phyloP scores from a whole-genome alignment of 495 filamentous ascomycete genomes.

The Penicillium silybi region DNA sequence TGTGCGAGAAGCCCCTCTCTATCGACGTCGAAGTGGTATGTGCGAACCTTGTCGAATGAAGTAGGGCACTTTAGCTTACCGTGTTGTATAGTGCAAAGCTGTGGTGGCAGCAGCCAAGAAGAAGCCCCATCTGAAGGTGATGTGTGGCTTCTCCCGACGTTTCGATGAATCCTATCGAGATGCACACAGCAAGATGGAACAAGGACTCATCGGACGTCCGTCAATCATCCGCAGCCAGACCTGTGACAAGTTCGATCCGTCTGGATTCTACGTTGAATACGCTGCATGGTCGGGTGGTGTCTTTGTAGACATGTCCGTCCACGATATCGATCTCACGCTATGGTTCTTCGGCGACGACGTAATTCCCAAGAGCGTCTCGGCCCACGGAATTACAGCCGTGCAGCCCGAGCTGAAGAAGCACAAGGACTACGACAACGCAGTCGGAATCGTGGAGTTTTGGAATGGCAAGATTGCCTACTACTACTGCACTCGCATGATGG shows the following conservation, averaged over 20 bases:
- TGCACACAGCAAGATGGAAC: constrained; percentile 41
- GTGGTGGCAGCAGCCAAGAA: constrained; percentile 13
- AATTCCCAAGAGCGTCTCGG: constrained; percentile 47
- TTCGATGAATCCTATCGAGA: constrained; percentile 56
- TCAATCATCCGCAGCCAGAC: constrained; percentile 54
- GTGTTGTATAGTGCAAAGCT: constrained; percentile 3
- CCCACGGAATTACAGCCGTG: constrained; percentile 56
- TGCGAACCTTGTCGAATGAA: background rate
- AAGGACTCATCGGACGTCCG: constrained; percentile 47
- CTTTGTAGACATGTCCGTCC: constrained; percentile 57
- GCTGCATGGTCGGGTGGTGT: constrained; percentile 56
- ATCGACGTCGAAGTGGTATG: constrained; percentile 42
- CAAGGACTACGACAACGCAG: constrained; percentile 59
- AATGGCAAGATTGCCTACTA: constrained; percentile 59
- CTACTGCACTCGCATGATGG: constrained; percentile 60
- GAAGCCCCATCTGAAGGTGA: constrained; percentile 48
- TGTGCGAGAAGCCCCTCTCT: constrained; percentile 50
- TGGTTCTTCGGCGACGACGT: constrained; percentile 55
- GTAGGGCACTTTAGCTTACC: background rate
- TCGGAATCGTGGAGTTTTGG: constrained; percentile 61
- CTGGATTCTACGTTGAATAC: constrained; percentile 55
- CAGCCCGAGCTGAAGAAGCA: constrained; percentile 56
- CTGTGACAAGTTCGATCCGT: constrained; percentile 54
- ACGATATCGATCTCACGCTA: constrained; percentile 55
- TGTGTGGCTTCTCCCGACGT: constrained; percentile 57